Evolutionary conservation across 2,329 filamentous ascomycete genomes (phyloP), one percentile per base, ranked within the genome.

Genomic region (Aspergillus sp.): DNA sequence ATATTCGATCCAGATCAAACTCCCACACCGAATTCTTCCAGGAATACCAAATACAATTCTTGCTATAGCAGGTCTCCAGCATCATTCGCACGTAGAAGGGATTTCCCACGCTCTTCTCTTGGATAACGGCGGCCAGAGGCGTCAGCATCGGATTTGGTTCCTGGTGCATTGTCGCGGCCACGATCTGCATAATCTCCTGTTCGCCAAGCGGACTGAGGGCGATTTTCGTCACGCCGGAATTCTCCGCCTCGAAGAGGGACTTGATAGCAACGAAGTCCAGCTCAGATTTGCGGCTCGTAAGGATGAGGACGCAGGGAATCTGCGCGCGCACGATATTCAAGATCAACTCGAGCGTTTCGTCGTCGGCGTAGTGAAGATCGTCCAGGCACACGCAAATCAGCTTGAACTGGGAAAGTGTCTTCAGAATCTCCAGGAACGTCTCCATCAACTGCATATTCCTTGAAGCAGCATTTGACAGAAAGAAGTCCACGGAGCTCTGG

Each of bases 31-130:
- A 83, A 42, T 81, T 75, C 45, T 78, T 78, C 69, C 91, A 94
- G 40, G 86, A 86, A 57, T 93, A 95, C 74, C 80, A 93, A 30
- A 95, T 82, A 55, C 84, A 93, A 44, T 80, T 80, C 52, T 85
- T 91, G 25, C 84, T 77, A 55, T 93, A 80, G 53, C 85, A 93
- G 3, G 82, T 80, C 50, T 84, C 84, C 4, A 95, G 72, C 73
- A 95, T 93, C 60, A 94, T 85, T 34, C 85, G 74, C 56, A 94
- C 82, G 50, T 91, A 93, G 50, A 94, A 95, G 0, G 86, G 81
- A 40, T 93, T 94, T 1, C 88, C 88, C 15, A 75, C 75, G 6
- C 84, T 89, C 61, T 91, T 93, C 49, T 89, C 86, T 54, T 93
- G 83, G 4, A 95, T 77, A 7, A 94, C 83, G 5, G 86, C 75